These are phyloP conservation scores for Colletotrichum coccodes DNA, from an alignment of 2,329 filamentous ascomycete species.

Conservation along the genomic window DNA sequence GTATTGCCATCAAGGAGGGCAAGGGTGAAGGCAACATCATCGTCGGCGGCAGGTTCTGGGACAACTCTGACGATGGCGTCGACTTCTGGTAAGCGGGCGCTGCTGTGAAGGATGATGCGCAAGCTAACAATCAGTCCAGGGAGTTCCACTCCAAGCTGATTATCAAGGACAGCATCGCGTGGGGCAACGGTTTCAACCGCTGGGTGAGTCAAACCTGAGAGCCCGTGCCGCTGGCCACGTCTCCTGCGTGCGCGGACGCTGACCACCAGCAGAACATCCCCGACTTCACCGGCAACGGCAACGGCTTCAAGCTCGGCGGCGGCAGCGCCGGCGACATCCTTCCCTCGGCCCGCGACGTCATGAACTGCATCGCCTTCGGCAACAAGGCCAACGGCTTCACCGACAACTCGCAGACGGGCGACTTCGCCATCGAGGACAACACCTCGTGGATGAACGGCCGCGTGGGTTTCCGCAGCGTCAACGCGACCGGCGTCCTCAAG, in stretches of 20 bases:
- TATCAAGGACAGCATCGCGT: conserved; percentile 54
- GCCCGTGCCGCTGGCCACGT: accelerated
- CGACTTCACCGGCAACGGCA: conserved; percentile 52
- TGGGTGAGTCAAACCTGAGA: conserved; percentile 42
- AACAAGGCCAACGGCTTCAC: conserved; percentile 57
- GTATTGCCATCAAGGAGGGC: conserved; percentile 55
- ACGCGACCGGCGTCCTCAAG: conserved; percentile 24
- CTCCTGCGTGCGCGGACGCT: not conserved
- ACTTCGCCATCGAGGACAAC: conserved; percentile 22
- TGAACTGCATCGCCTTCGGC: conserved; percentile 55
- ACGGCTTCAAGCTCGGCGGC: conserved; percentile 59
- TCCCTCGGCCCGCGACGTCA: conserved; percentile 52
- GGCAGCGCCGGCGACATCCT: conserved; percentile 45
- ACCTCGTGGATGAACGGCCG: conserved; percentile 20
- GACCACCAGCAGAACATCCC: not conserved
- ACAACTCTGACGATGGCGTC: conserved; percentile 57
- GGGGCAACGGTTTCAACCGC: conserved; percentile 56
- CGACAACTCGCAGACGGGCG: conserved; percentile 42
- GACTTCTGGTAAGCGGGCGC: conserved; percentile 43
- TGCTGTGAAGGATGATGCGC: not conserved
- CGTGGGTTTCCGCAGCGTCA: conserved; percentile 25
- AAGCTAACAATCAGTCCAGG: not conserved
- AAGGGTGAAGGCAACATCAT: conserved; percentile 54
- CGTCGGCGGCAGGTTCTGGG: conserved; percentile 52
- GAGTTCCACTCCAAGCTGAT: conserved; percentile 51